Percentiles rank a stretch among this genome's conserved stretches.
These are phyloP conservation scores for Ophiocordyceps sinensis DNA, from an alignment of 2,329 filamentous ascomycete species.

Conservation along the genomic window DNA sequence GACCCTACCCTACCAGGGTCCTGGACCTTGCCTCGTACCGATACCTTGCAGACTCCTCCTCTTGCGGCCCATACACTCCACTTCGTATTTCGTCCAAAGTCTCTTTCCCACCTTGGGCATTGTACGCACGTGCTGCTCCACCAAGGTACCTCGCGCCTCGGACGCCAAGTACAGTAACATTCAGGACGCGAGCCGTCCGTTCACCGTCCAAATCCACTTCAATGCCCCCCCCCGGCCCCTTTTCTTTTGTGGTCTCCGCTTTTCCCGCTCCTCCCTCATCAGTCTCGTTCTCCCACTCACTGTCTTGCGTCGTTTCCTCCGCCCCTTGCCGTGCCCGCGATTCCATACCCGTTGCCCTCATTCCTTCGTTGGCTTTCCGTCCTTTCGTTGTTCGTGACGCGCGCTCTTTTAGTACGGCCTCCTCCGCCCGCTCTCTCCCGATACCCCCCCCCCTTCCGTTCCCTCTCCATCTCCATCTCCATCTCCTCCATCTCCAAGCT, in stretches of 20 bases:
- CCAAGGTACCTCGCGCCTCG: background rate
- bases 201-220: background rate
- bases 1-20: too few species aligned
- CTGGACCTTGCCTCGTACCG: too few species aligned
- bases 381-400: constrained; percentile 3
- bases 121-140: too few species aligned
- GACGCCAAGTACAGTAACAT: background rate
- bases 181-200: background rate
- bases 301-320: constrained; percentile 3
- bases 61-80: too few species aligned
- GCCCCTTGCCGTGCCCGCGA: constrained; percentile 12
- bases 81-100: too few species aligned
- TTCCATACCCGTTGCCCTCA: constrained; percentile 11
- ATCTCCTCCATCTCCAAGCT: constrained; percentile 13
- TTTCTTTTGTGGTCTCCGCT: constrained; percentile 5
- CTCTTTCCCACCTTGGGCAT: too few species aligned
- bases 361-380: constrained; percentile 9
- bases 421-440: constrained; percentile 7
- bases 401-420: constrained; percentile 6
- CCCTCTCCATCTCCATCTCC: constrained; percentile 8
- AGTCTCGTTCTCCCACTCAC: constrained; percentile 4
- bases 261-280: constrained; percentile 5
- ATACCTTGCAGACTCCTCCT: too few species aligned
- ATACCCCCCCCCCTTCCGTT: too few species aligned
- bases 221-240: constrained; percentile 1